phyloP scores from a whole-genome alignment of 768 basidiomycete species.

The Ephemerocybe angulata region DNA sequence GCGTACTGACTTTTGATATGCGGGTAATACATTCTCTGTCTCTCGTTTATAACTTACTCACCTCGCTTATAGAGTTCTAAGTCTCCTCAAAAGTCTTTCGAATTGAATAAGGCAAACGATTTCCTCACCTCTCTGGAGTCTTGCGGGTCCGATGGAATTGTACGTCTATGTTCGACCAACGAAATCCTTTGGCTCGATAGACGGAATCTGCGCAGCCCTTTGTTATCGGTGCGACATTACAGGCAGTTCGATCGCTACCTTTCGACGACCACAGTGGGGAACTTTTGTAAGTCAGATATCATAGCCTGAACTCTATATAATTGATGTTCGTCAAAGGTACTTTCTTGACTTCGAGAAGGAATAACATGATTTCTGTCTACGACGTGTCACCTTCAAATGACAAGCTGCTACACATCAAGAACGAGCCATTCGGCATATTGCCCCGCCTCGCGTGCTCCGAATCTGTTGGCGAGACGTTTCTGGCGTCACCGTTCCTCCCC shows the following conservation, averaged over 20 bases:
- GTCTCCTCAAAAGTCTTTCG: background rate
- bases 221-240: conserved; percentile 60
- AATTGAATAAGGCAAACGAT: conserved; percentile 20
- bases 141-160: conserved; percentile 36
- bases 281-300: conserved; percentile 12
- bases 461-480: conserved; percentile 12
- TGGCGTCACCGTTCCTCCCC: conserved; percentile 27
- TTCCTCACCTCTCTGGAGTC: conserved; percentile 55
- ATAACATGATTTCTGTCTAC: conserved; percentile 59
- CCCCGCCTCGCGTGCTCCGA: conserved; percentile 9
- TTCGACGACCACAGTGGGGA: conserved; percentile 34
- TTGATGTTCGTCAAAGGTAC: conserved; percentile 29
- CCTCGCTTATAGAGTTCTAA: background rate
- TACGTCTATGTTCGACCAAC: conserved; percentile 56
- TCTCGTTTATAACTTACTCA: background rate
- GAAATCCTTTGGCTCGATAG: conserved; percentile 70
- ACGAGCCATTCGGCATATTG: conserved; percentile 43
- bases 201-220: conserved; percentile 51
- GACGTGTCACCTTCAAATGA: conserved; percentile 47
- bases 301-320: background rate
- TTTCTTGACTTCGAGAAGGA: conserved; percentile 57
- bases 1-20: conserved; percentile 47
- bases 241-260: conserved; percentile 61
- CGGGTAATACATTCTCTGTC: conserved; percentile 44
- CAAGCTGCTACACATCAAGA: conserved; percentile 41